Percentiles rank a stretch among this genome's conserved stretches.
Conservation (phyloP, 768 basidiomycete species). For the Wakefieldia striispora region DNA sequence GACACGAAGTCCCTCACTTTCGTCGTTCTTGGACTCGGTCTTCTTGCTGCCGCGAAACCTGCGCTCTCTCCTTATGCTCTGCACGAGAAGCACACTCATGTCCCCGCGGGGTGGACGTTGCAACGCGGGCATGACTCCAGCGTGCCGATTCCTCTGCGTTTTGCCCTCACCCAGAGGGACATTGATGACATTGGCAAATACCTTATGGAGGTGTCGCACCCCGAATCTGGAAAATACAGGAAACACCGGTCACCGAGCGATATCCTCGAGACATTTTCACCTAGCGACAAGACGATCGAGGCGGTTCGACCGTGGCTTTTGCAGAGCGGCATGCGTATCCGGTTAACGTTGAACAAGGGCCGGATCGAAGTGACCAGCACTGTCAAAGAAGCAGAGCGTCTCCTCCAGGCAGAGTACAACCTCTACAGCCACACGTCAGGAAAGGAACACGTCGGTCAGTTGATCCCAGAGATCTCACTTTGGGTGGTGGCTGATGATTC, state of each 20-base stretch:
- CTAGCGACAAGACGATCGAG: slow-evolving; percentile 22
- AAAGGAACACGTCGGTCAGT: slow-evolving; percentile 30
- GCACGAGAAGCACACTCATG: slow-evolving; percentile 39
- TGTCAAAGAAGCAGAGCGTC: slow-evolving; percentile 33
- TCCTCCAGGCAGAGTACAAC: slow-evolving; percentile 34
- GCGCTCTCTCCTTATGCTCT: slow-evolving; percentile 27
- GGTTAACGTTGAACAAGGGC: slow-evolving; percentile 20
- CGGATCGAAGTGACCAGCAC: slow-evolving; percentile 29
- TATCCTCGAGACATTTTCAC: slow-evolving; percentile 29
- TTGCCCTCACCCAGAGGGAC: slow-evolving; percentile 34
- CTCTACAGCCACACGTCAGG: slow-evolving; percentile 30
- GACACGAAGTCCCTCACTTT: slow-evolving; percentile 18
- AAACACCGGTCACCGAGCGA: slow-evolving; percentile 31
- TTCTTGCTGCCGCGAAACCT: slow-evolving; percentile 16
- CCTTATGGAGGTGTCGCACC: slow-evolving; percentile 35
- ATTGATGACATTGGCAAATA: slow-evolving; percentile 25
- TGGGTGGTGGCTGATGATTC: not conserved
- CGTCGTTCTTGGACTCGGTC: slow-evolving; percentile 16
- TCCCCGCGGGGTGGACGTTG: slow-evolving; percentile 38
- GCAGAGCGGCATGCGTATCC: slow-evolving; percentile 27
- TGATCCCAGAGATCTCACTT: not conserved
- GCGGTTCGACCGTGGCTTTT: slow-evolving; percentile 30
- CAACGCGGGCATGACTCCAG: slow-evolving; percentile 36
- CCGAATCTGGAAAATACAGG: slow-evolving; percentile 31
- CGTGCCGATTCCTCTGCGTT: slow-evolving; percentile 25